Evolutionary conservation across 257 asterid genomes (phyloP).

Genomic region (Scutellaria barbata): DNA sequence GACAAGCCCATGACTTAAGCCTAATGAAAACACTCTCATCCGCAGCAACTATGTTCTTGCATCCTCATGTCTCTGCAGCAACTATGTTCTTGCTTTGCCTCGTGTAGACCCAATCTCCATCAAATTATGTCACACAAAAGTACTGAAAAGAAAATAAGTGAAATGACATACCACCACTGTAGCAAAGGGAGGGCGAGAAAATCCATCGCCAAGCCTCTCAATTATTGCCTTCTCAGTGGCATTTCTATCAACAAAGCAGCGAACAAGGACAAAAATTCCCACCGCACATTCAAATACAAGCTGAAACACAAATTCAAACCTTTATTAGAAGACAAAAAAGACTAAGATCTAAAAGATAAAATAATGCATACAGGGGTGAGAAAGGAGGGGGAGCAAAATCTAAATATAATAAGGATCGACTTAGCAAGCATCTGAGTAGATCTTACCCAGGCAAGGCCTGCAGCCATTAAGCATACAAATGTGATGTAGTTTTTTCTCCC

Average conservation of each 20-base stretch:
- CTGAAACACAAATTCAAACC: constrained; percentile 49
- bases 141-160: constrained; percentile 16
- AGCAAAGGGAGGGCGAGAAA: constrained; percentile 96
- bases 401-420: background rate
- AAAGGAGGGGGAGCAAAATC: background rate
- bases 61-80: too few species aligned
- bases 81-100: too few species aligned
- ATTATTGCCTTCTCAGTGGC: constrained; percentile 76
- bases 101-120: too few species aligned
- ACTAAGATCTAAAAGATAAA: constrained; percentile 6
- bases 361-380: constrained; percentile 13
- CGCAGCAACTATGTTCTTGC: too few species aligned
- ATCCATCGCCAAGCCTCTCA: constrained; percentile 89
- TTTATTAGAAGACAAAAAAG: constrained; percentile 25
- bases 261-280: constrained; percentile 90
- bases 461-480: constrained; percentile 86
- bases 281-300: constrained; percentile 85
- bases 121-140: background rate
- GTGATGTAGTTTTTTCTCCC: constrained; percentile 88
- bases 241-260: constrained; percentile 73
- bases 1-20: too few species aligned
- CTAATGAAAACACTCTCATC: too few species aligned
- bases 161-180: constrained; percentile 73
- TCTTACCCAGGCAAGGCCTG: constrained; percentile 92
- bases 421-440: constrained; percentile 18